Base-by-base conservation (phyloP, 371 early-diverging fungal genomes). In the Haplosporangium sp. region DNA sequence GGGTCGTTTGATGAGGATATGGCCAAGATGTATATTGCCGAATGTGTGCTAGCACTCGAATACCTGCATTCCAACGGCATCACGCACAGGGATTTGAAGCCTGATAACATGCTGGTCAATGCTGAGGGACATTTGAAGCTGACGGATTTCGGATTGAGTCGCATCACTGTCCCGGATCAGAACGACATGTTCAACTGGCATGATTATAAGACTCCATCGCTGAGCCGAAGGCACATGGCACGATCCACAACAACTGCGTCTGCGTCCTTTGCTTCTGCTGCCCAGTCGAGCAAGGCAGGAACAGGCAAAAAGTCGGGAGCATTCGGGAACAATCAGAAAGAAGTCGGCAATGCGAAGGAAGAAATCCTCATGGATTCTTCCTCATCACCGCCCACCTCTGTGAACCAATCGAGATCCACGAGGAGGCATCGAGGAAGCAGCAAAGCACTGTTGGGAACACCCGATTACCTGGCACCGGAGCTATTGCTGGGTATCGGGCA, bases 401-500 rank as follows among this genome's bases (percentile, higher is more conserved):
- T 37, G 3, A 43, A 56, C 16, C 60, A 37, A 16, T 40, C 62
- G 8, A 53, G 65, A 55, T 21, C 53, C 5, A 64, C 75, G 21
- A 62, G 74, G 18, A 72, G 73, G 21, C 82, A 80, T 63, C 68
- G 83, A 3, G 73, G 73, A 16, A 81, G 80, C 12, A 77, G 75
- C 50, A 87, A 87, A 68, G 81, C 83, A 0, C 63, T 94, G 21
- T 83, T 94, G 21, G 99, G 99, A 9, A 98, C 99, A 2, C 98
- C 99, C 0, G 99, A 99, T 80, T 99, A 98, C 67, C 84, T 99
- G 66, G 97, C 99, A 0, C 99, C 98, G 0, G 99, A 98, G 73
- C 83, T 95, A 51, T 82, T 96, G 41, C 85, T 93, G 8, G 94
- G 94, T 4, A 84, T 93, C 18, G 92, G 92, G 16, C 94, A 96